Evolutionary conservation across 345 rosid species (phyloP), one percentile per base, ranked within the genome.

Genomic region (Sisymbrium altissimum): DNA sequence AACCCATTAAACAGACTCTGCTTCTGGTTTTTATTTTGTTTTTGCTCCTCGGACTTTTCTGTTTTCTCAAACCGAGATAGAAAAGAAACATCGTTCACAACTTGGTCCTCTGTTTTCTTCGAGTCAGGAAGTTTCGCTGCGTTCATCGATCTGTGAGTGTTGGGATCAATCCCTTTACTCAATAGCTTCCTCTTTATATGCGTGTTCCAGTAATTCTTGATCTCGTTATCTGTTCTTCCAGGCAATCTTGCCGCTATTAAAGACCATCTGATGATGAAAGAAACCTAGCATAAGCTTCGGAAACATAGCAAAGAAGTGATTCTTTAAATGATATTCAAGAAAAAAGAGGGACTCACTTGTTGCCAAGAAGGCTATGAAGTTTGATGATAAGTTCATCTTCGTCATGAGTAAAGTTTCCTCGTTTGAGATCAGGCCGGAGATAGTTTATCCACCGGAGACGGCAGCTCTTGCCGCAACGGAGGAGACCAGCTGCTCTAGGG

Each of bases 151-250:
- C 91, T 68, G 35, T 91, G 97, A 15, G 95, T 86, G 5, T 86
- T 71, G 0, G 97, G 95, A 82, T 91, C 95, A 56, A 91, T 88
- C 36, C 97, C 97, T 62, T 87, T 83, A 57, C 83, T 87, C 59
- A 88, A 57, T 8, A 91, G 92, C 79, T 91, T 91, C 55, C 95
- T 84, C 71, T 87, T 83, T 45, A 91, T 86, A 64, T 90, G 96
- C 1, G 96, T 90, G 69, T 90, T 90, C 96, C 96, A 90, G 46
- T 90, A 90, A 46, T 90, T 90, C 75, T 90, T 90, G 59, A 90
- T 90, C 82, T 90, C 96, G 61, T 90, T 90, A 54, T 90, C 96
- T 36, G 96, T 90, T 76, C 96, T 86, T 43, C 96, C 96, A 0
- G 96, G 91, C 52, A 90, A 86, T 71, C 89, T 83, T 35, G 87